Evolutionary conservation across 2,329 filamentous ascomycete species (phyloP), one percentile per base, ranked within the genome.

Genomic region (Claviceps monticola): DNA sequence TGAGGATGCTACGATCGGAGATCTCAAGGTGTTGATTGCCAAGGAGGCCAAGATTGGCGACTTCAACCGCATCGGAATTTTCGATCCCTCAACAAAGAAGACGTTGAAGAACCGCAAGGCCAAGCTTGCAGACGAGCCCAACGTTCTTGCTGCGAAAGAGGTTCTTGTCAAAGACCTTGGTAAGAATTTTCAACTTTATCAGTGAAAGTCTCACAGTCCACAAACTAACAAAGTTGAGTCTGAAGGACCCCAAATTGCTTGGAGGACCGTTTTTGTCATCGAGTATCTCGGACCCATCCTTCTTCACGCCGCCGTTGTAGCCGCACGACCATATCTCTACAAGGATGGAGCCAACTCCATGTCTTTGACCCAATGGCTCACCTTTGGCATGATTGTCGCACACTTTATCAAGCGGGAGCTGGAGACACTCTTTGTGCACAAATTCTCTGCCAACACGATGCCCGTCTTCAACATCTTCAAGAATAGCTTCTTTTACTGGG

Each of bases 381-480:
- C 83, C 49, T 84, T 89, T 64, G 71, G 72, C 55, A 79, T 95
- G 66, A 80, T 95, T 61, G 72, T 82, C 52, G 68, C 85, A 13
- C 93, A 98, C 74, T 98, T 96, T 69, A 58, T 87, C 65, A 98
- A 98, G 78, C 89, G 93, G 64, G 93, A 98, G 73, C 76, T 88
- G 58, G 93, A 98, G 73, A 97, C 93, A 0, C 65, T 95, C 56
- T 95, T 93, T 66, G 79, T 98, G 56, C 93, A 98, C 75, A 88
- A 88, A 65, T 98, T 98, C 75, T 91, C 88, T 52, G 82, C 85
- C 56, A 88, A 86, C 62, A 98, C 93, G 48, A 98, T 98, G 93
- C 93, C 93, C 17, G 77, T 79, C 53, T 72, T 70, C 64, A 95
- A 95, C 74, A 88, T 98, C 65, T 84, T 96, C 79, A 93, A 91